Conservation (phyloP, 1,139 yeast genomes). For the Blastobotrys proliferans region DNA sequence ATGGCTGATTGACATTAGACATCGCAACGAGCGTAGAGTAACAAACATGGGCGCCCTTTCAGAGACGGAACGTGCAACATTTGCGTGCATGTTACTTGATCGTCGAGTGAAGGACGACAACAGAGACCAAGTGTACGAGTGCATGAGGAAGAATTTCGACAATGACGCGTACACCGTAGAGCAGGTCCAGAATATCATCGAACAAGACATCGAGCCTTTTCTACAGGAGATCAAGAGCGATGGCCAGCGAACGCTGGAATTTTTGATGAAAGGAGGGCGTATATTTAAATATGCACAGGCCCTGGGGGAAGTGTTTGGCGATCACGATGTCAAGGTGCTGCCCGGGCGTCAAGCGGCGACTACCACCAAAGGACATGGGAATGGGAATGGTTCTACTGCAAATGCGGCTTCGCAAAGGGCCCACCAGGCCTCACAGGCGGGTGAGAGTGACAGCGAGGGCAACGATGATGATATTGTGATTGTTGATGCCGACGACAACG, state of each 20-base stretch:
- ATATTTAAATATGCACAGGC: background rate
- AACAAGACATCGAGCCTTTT: constrained; percentile 3
- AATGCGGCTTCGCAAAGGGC: background rate
- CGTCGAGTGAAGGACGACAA: constrained; percentile 5
- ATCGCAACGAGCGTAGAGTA: no score
- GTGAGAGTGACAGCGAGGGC: background rate
- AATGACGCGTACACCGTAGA: background rate
- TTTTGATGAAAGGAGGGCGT: background rate
- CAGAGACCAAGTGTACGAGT: constrained; percentile 5
- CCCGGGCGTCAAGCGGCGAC: no score
- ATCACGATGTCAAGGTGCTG: no score
- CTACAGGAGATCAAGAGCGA: background rate
- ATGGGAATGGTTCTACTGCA: no score
- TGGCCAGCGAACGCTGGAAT: background rate
- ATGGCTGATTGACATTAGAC: no score
- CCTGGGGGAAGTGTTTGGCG: constrained; percentile 5
- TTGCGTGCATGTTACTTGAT: constrained; percentile 8
- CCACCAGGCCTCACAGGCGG: background rate
- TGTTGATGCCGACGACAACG: background rate
- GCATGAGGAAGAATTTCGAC: constrained; percentile 3
- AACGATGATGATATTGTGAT: background rate
- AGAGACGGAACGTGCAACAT: constrained; percentile 4
- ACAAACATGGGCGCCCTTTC: background rate
- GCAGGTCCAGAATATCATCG: constrained; percentile 2
- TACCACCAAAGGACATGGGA: no score